phyloP scores from a whole-genome alignment of 352 stramenopile genomes.

The Pelagophyceae sp. region DNA sequence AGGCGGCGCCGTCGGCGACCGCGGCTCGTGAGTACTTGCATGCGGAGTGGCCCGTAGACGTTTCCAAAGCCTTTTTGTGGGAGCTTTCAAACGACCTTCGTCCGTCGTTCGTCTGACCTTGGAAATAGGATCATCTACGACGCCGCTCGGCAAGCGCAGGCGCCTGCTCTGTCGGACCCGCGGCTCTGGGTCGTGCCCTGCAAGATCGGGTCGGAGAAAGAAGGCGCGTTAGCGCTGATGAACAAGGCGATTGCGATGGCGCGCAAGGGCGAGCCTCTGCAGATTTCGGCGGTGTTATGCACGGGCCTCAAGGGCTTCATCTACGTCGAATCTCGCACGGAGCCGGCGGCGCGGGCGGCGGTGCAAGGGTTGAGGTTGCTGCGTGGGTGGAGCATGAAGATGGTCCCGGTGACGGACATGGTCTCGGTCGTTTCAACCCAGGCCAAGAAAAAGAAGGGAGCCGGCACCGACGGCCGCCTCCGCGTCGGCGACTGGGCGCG shows the following conservation, averaged over 20 bases:
- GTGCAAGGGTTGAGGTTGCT: background rate
- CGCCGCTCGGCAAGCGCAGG: background rate
- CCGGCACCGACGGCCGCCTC: background rate
- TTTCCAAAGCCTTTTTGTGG: too few relatives aligned
- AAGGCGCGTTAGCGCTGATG: slow-evolving; percentile 4
- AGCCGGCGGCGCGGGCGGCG: background rate
- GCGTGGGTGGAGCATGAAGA: slow-evolving; percentile 10
- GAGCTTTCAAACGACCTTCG: too few relatives aligned
- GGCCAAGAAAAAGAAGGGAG: background rate
- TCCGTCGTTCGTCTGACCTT: too few relatives aligned
- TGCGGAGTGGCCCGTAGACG: too few relatives aligned
- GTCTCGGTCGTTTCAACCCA: background rate
- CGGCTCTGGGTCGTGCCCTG: background rate
- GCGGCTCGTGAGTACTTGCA: too few relatives aligned
- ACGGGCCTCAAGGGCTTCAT: background rate
- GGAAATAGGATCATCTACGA: background rate
- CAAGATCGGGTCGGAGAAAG: background rate
- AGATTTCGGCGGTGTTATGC: background rate
- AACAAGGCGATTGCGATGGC: background rate
- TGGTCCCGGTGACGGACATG: slow-evolving; percentile 4
- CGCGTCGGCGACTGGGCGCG: slow-evolving; percentile 9
- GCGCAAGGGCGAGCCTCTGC: background rate
- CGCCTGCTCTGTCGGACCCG: background rate
- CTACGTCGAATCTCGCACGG: background rate
- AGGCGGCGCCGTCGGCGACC: background rate